These are phyloP conservation scores for Alnus glutinosa DNA, from an alignment of 306 rosid species.

Conservation along the genomic window DNA sequence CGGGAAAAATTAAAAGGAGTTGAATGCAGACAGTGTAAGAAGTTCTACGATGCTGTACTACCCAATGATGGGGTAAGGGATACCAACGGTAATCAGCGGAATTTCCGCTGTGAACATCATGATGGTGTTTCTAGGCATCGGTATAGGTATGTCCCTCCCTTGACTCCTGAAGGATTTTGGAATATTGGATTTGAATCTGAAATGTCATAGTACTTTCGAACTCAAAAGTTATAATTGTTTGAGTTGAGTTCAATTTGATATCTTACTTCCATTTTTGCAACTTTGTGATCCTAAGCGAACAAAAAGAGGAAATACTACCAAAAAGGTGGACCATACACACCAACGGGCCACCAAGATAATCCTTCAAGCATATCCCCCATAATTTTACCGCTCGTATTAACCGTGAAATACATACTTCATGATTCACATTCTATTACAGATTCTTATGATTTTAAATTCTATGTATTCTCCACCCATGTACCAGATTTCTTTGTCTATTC, in stretches of 20 bases:
- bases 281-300: constrained; percentile 18
- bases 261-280: constrained; percentile 5
- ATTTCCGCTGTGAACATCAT: constrained; percentile 80
- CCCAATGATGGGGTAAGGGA: constrained; percentile 52
- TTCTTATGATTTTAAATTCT: background rate
- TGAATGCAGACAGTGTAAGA: constrained; percentile 90
- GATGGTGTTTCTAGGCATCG: constrained; percentile 98
- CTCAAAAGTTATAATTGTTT: background rate
- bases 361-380: background rate
- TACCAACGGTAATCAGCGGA: constrained; percentile 37
- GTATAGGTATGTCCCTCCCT: constrained; percentile 82
- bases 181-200: constrained; percentile 98
- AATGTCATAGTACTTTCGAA: constrained; percentile 36
- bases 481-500: background rate
- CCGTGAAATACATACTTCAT: too few relatives aligned
- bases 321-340: background rate
- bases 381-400: background rate
- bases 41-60: constrained; percentile 91
- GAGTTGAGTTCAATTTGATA: background rate
- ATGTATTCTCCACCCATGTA: background rate
- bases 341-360: background rate
- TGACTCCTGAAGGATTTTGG: constrained; percentile 99
- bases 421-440: too few relatives aligned
- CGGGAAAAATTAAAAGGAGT: constrained; percentile 85
- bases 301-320: background rate